Base-by-base conservation (phyloP, 768 basidiomycete species). In the Pleurotus ostreatus region DNA sequence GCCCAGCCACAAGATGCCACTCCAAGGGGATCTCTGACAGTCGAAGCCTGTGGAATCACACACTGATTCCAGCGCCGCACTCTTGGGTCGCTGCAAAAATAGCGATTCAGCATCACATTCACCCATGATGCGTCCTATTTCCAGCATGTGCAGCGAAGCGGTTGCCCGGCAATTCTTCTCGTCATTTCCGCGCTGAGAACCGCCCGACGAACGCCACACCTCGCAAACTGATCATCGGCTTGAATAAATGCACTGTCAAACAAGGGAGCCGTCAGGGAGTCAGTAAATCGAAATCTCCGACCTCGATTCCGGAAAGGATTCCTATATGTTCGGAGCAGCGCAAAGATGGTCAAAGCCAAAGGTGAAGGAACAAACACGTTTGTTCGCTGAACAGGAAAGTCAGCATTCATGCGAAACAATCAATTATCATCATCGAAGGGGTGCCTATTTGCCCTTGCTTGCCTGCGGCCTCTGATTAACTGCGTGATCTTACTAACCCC, bases 401-500 rank as follows among this genome's bases (percentile, higher is more conserved):
- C 48, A 49, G 9, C 23, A 25, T 25, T 48, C 47, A 48, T 48
- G 47, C 48, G 48, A 49, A 49, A 49, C 48, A 16, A 26, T 34
- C 15, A 20, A 20, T 20, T 20, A 15, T 18, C 13, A n/a, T 15
- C 13, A 20, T 20, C 20, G 20, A 20, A 20, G 48, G 37, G 48
- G 48, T 26, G 48, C n/a, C 15, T 49, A 26, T 34, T 49, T 49
- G 26, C 15, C 2, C 15, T 12, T 49, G 48, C 13, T 49, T 49
- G 48, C 30, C 48, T 30, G 1, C 9, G 7, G 23, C 48, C 37
- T 49, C 22, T 2, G 22, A 20, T 20, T 20, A 20, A 20, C 20
- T 20, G 20, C 20, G 20, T 20, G 20, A 20, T 20, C 20, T 20
- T 20, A 20, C 20, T 2, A 20, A 20, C 20, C 23, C 23, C 23